Percentiles rank a stretch among this genome's conserved stretches.
Conservation (phyloP, 208 protist species). For the Naegleria gruberi region DNA sequence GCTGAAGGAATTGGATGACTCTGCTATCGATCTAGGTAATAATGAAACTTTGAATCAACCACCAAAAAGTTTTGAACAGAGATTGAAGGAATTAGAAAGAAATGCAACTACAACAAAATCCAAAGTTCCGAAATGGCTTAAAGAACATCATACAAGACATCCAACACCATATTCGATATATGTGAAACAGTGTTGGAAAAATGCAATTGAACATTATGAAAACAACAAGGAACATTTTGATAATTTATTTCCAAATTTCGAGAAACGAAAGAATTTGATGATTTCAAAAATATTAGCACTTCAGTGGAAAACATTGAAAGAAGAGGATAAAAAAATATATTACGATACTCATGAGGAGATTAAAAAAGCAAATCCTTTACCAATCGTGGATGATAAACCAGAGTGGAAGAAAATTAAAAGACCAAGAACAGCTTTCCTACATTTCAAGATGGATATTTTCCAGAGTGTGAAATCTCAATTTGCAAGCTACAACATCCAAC, state of each 20-base stretch:
- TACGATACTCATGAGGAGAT: not conserved
- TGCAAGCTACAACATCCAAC: not conserved
- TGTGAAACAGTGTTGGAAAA: not conserved
- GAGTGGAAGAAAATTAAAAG: not conserved
- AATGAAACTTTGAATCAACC: not conserved
- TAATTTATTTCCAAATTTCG: not conserved
- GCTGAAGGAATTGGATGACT: not conserved
- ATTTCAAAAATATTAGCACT: not conserved
- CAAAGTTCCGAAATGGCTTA: not conserved
- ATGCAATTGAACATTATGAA: not conserved
- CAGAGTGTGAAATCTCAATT: not conserved
- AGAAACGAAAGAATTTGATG: not conserved
- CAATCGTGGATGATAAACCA: not conserved
- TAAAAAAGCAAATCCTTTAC: not conserved
- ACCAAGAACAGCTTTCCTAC: not conserved
- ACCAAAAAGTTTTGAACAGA: not conserved
- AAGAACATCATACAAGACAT: not conserved
- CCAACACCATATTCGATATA: not conserved
- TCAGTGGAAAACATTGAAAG: not conserved
- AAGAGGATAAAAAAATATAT: not conserved
- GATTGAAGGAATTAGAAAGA: not conserved
- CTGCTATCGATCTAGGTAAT: not conserved
- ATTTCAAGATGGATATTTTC: not conserved
- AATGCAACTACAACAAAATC: not conserved
- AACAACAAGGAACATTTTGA: not conserved